Evolutionary conservation across 2,329 filamentous ascomycete genomes (phyloP), one percentile per base, ranked within the genome.

Genomic region (Chaetomiaceae sp.): DNA sequence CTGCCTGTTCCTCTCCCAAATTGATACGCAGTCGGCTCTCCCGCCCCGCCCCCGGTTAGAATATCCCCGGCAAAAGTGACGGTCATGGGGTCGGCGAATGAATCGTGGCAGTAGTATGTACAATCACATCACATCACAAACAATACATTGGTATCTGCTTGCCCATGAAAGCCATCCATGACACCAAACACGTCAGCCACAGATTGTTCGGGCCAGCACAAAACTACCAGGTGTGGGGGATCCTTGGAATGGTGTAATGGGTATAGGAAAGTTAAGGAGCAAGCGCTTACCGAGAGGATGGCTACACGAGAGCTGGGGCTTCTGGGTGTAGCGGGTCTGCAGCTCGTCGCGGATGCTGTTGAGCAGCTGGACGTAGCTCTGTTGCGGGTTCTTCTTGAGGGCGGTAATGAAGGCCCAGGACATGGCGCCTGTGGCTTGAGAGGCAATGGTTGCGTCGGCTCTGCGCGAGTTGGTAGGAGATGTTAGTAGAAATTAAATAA

Each of bases 281-380:
- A n/a, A n/a, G 7, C 29, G 32, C 84, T 75, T 84, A 96, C 92
- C 90, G 69, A 99, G 76, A 51, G 94, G 94, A 71, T 99, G 94
- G 72, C 91, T 96, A 75, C 90, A 95, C 66, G 91, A 97, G 62
- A 99, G 76, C 76, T 99, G 94, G 53, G 94, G 94, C 76, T 95
- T 96, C 75, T 99, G 94, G 10, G 80, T 80, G 69, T 99, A 99
- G 67, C 92, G 92, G 46, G 82, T 84, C 57, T 89, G 75, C 58
- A 99, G 78, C 71, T 97, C 90, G 62, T 96, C 91, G 58, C 94
- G 87, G 65, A 99, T 96, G 71, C 86, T 96, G 77, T 96, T 97
- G 64, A 99, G 80, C 57, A 99, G 76, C 74, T 96, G 87, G 47
- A 99, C 91, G 66, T 99, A 99, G 75, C 90, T 96, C 76, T 99